Conservation (phyloP, 352 stramenopile species). For the Globisporangium rhizosaccharum region DNA sequence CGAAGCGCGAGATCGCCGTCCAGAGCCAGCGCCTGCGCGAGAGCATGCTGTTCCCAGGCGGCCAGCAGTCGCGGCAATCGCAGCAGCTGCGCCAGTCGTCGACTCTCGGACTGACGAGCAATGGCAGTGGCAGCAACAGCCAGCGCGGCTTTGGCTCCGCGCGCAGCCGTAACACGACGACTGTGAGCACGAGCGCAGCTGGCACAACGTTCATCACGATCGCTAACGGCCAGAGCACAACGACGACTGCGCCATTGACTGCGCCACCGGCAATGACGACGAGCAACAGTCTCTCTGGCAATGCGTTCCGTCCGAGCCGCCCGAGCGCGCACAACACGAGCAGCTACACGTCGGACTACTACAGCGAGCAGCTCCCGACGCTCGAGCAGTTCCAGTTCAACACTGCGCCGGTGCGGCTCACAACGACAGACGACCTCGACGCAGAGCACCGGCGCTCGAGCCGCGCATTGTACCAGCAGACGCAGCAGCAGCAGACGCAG, state of each 20-base stretch:
- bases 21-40: slow-evolving; percentile 74
- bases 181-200: slow-evolving; percentile 4
- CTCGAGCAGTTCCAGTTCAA: slow-evolving; percentile 14
- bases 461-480: slow-evolving; percentile 10
- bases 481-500: neutral
- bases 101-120: neutral
- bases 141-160: slow-evolving; percentile 2
- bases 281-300: neutral
- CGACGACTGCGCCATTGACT: neutral
- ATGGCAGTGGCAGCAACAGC: neutral
- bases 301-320: neutral
- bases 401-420: slow-evolving; percentile 6
- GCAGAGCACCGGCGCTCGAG: slow-evolving; percentile 10
- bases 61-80: slow-evolving; percentile 1
- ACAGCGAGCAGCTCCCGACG: slow-evolving; percentile 11
- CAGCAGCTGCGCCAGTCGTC: slow-evolving; percentile 2
- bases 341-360: slow-evolving; percentile 3
- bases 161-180: slow-evolving; percentile 11
- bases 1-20: slow-evolving; percentile 70
- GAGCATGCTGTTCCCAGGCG: slow-evolving; percentile 41
- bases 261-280: neutral
- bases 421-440: slow-evolving; percentile 7
- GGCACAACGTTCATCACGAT: slow-evolving; percentile 16
- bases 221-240: slow-evolving; percentile 2
- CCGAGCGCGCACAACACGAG: slow-evolving; percentile 4